Base-by-base conservation (phyloP, 495 filamentous ascomycete genomes). In the Penicillium atrosanguineum region DNA sequence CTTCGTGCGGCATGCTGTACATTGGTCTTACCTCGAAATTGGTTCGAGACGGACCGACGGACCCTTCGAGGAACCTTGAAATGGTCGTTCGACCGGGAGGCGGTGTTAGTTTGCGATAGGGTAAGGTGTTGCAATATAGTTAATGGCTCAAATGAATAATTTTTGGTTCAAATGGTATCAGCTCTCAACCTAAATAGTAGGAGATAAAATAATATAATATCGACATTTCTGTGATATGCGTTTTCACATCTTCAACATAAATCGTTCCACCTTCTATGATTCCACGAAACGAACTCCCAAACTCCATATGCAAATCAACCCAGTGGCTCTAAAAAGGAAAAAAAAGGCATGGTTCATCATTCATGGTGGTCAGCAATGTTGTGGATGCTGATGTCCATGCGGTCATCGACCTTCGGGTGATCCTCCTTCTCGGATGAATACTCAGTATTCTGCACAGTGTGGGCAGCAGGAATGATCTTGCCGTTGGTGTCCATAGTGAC, bases 381-480 rank as follows among this genome's bases (percentile, higher is more conserved):
- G 60, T 84, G 81, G 53, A 83, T 77, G 56, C 76, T 81, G 59
- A 83, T 80, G 59, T 84, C 82, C 80, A 83, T 83, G 29, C 78
- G 71, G 48, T 79, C 78, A 50, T 65, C 69, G 41, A 81, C 69
- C 51, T 71, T 70, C 26, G 70, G 66, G 40, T 62, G 62, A 39
- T 75, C 68, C 37, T 71, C 69, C 23, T 69, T 53, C 15, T 55
- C 50, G n/a, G 51, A 14, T 46, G 44, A 47, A 8, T 4, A 14
- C 8, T 34, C 9, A 14, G 31, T 36, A 26, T 1, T 3, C 26
- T n/a, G 18, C 36, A 31, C 16, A 55, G 23, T 26, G 26, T 9
- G 26, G 45, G 37, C 50, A 46, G 79, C 78, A 36, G 78, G 75
- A n/a, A 86, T 70, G 26, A 85, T 70, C 36, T 83, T 76, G 39